These are phyloP conservation scores for Fusarium circinatum DNA, from an alignment of 2,329 filamentous ascomycete species.

Conservation along the genomic window DNA sequence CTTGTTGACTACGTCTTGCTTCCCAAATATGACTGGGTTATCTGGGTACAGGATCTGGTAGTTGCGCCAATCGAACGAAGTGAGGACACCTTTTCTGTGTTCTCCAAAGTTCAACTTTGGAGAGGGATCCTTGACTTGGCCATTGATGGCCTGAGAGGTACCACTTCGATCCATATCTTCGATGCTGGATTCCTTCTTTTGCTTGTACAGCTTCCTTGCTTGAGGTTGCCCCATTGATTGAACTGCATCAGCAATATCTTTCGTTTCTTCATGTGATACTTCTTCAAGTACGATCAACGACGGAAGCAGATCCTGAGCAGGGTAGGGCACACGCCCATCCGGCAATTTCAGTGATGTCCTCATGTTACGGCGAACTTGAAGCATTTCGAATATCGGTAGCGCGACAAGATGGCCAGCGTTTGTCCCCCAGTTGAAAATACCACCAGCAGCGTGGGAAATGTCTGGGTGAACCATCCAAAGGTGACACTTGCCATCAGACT, in stretches of 20 bases:
- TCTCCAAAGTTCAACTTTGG: neutral
- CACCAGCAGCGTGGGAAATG: neutral
- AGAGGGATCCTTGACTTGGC: too few species aligned
- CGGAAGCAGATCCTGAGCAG: neutral
- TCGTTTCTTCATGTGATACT: neutral
- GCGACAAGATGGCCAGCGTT: neutral
- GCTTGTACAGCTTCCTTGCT: neutral
- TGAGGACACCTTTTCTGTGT: neutral
- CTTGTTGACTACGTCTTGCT: neutral
- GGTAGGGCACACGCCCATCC: neutral
- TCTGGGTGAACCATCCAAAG: neutral
- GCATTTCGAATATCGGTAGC: neutral
- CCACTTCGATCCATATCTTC: neutral
- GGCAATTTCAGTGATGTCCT: neutral
- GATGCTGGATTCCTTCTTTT: neutral
- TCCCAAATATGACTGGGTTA: neutral
- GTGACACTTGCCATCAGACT: neutral
- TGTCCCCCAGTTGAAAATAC: neutral
- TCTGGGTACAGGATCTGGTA: neutral
- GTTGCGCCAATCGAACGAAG: neutral
- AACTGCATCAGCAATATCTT: rapidly evolving
- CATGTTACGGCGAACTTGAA: neutral
- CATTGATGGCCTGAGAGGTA: neutral
- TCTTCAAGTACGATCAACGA: neutral
- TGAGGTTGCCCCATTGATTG: rapidly evolving